These are phyloP conservation scores for Alloteropsis angusta DNA, from an alignment of 202 grass and related monocot species.

Conservation along the genomic window DNA sequence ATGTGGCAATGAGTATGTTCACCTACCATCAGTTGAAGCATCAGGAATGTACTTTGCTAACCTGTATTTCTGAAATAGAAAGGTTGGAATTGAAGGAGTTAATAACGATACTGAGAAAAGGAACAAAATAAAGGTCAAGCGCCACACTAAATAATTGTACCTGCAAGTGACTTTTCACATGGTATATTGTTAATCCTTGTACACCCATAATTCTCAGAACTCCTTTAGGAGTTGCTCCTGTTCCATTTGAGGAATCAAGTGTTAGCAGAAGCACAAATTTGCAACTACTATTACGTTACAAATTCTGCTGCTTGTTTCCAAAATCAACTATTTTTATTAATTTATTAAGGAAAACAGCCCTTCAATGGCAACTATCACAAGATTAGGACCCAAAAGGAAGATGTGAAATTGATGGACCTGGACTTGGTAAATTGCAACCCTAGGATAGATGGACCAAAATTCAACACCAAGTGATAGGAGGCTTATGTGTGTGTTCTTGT, in stretches of 20 bases:
- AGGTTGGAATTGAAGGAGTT: neutral
- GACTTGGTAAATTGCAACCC: neutral
- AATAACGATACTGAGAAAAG: neutral
- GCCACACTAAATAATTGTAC: conserved; percentile 35
- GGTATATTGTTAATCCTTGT: conserved; percentile 85
- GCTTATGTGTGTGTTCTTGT: neutral
- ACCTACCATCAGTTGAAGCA: conserved; percentile 68
- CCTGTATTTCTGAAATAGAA: conserved; percentile 83
- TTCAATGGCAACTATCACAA: neutral
- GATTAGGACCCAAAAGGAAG: neutral
- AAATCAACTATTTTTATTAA: neutral
- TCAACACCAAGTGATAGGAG: neutral
- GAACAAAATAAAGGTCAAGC: conserved; percentile 1
- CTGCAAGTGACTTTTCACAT: conserved; percentile 99
- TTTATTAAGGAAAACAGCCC: neutral
- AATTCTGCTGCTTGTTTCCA: neutral
- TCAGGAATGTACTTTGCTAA: conserved; percentile 93
- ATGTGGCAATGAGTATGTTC: neutral
- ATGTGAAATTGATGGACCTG: neutral
- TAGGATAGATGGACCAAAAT: neutral
- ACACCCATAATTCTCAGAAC: conserved; percentile 91
- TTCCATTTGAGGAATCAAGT: conserved; percentile 23
- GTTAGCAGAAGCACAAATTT: conserved; percentile 18
- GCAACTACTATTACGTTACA: neutral
- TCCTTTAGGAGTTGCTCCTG: conserved; percentile 97